Evolutionary conservation across 2,329 filamentous ascomycete species (phyloP).

Genomic region (Hirsutella rhossiliensis): DNA sequence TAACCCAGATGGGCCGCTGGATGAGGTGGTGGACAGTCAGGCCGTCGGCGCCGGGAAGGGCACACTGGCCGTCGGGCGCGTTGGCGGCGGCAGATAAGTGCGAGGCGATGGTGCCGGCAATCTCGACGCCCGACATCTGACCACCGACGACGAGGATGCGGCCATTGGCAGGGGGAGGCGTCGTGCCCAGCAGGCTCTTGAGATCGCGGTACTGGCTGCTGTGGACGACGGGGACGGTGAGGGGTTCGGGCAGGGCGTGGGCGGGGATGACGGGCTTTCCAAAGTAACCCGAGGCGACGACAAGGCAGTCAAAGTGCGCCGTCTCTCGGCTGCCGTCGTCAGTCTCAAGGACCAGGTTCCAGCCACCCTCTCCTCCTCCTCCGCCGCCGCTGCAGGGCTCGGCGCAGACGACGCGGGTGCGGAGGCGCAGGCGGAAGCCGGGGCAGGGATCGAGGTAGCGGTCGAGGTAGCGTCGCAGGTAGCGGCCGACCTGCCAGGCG

Average conservation of each 20-base stretch:
- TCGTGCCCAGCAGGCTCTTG: slow-evolving; percentile 29
- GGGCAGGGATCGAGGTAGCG: slow-evolving; percentile 37
- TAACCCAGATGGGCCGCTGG: slow-evolving; percentile 59
- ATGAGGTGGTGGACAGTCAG: slow-evolving; percentile 57
- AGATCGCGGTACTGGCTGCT: slow-evolving; percentile 55
- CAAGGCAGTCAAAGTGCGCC: slow-evolving; percentile 54
- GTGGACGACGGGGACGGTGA: slow-evolving; percentile 45
- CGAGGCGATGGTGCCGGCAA: slow-evolving; percentile 57
- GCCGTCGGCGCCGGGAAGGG: slow-evolving; percentile 29
- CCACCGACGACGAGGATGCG: slow-evolving; percentile 67
- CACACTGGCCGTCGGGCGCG: slow-evolving; percentile 30
- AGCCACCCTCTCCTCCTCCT: slow-evolving; percentile 21
- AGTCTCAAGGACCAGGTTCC: slow-evolving; percentile 27
- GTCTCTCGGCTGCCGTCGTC: slow-evolving; percentile 24
- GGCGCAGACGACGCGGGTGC: slow-evolving; percentile 31
- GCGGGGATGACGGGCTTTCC: slow-evolving; percentile 43
- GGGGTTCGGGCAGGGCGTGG: slow-evolving; percentile 21
- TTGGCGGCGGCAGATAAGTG: slow-evolving; percentile 54
- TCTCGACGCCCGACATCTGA: slow-evolving; percentile 74
- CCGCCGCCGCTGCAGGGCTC: slow-evolving; percentile 7
- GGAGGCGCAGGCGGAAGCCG: slow-evolving; percentile 33
- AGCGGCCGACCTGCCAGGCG: slow-evolving; percentile 65
- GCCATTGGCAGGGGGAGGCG: slow-evolving; percentile 26
- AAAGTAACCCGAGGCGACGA: slow-evolving; percentile 70
- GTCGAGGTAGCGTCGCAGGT: slow-evolving; percentile 53